These are phyloP conservation scores for Petrea volubilis DNA, from an alignment of 257 asterid genomes.

Conservation along the genomic window DNA sequence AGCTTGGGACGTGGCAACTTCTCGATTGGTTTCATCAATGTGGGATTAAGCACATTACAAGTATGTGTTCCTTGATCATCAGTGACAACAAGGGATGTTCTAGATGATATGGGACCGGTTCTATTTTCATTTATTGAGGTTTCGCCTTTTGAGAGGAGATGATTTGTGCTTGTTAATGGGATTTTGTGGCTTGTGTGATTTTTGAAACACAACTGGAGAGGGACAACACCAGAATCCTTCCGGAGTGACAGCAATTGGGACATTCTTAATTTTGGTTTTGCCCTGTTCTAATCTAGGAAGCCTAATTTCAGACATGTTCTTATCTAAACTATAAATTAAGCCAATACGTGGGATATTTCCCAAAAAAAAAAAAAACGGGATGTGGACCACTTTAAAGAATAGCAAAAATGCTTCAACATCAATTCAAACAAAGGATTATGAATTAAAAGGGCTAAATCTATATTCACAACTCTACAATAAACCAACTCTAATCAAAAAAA, in stretches of 20 bases:
- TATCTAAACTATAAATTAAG: slow-evolving; percentile 28
- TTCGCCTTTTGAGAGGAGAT: slow-evolving; percentile 49
- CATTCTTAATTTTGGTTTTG: slow-evolving; percentile 69
- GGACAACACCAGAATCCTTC: slow-evolving; percentile 99
- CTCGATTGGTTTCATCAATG: slow-evolving; percentile 34
- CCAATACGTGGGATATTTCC: slow-evolving; percentile 26
- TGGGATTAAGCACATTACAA: slow-evolving; percentile 37
- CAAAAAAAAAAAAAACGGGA: slow-evolving; percentile 16
- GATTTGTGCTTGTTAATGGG: slow-evolving; percentile 61
- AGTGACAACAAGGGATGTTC: slow-evolving; percentile 20
- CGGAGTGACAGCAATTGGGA: slow-evolving; percentile 95
- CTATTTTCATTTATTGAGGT: slow-evolving; percentile 47
- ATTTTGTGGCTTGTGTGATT: slow-evolving; percentile 53
- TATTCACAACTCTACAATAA: background rate
- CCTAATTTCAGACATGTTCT: slow-evolving; percentile 68
- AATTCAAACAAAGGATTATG: background rate
- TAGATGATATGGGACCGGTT: slow-evolving; percentile 34
- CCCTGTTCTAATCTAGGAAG: slow-evolving; percentile 68
- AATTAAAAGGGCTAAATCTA: background rate
- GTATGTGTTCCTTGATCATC: slow-evolving; percentile 42
- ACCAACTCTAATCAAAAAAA: background rate
- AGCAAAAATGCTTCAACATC: background rate
- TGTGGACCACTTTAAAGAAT: background rate
- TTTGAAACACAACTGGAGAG: slow-evolving; percentile 84
- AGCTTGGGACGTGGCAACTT: slow-evolving; percentile 49